Evolutionary conservation across 140 eudicot species (phyloP).

Genomic region (Ambrosia hybrid): DNA sequence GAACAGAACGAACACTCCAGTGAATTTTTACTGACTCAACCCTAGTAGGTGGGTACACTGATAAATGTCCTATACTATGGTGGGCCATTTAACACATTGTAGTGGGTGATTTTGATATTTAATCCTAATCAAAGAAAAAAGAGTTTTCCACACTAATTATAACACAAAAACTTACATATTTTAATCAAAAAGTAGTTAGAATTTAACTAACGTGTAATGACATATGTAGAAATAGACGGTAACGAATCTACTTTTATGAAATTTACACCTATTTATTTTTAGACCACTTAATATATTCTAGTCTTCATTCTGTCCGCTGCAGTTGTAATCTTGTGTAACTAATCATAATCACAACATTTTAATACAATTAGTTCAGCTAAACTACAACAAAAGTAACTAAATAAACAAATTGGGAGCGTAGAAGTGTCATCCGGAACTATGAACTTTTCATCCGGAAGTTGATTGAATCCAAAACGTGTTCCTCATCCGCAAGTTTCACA

Average conservation of each 20-base stretch:
- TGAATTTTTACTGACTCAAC: background rate
- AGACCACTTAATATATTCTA: background rate
- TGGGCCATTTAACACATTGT: background rate
- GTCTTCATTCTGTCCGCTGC: background rate
- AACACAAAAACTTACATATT: background rate
- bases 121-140: background rate
- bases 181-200: constrained; percentile 13
- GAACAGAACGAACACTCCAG: background rate
- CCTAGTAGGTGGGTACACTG: background rate
- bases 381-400: background rate
- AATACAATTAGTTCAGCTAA: constrained; percentile 2
- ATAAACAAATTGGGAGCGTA: too few relatives aligned
- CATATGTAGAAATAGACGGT: background rate
- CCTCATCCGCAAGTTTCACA: too few relatives aligned
- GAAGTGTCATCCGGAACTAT: background rate
- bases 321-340: background rate
- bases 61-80: background rate
- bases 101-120: background rate
- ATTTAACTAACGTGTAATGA: background rate
- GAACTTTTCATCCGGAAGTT: too few relatives aligned
- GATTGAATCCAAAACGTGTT: too few relatives aligned
- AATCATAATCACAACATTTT: background rate
- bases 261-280: background rate
- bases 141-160: background rate
- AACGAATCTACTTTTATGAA: background rate